Conservation (phyloP, 1,284 basidiomycete species). For the Boletus semigastroideus region DNA sequence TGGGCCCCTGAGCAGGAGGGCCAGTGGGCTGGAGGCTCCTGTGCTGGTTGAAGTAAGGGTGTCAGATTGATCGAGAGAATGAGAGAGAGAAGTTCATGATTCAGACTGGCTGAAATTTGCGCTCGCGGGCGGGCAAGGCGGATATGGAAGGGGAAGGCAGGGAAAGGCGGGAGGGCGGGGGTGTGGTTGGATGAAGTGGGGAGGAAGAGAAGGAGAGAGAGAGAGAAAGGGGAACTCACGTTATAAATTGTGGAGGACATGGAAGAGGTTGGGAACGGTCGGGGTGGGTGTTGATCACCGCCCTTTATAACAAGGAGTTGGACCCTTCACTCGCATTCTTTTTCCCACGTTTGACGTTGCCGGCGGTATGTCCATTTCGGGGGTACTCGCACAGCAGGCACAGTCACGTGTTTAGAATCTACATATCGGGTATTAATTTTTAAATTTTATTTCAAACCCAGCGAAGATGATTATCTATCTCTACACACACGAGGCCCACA, state of each 20-base stretch:
- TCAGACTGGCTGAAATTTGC: conserved; percentile 28
- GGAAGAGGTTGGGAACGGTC: conserved; percentile 38
- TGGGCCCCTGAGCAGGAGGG: conserved; percentile 44
- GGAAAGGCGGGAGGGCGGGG: background rate
- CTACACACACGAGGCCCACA: conserved; percentile 7
- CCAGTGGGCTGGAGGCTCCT: conserved; percentile 63
- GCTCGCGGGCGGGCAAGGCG: background rate
- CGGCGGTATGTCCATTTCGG: conserved; percentile 35
- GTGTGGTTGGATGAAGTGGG: background rate
- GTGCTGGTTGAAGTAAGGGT: conserved; percentile 44
- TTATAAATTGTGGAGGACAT: conserved; percentile 52
- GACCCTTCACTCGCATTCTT: conserved; percentile 35
- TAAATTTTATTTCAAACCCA: conserved; percentile 16
- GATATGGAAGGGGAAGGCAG: background rate
- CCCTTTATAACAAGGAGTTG: conserved; percentile 37
- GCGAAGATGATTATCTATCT: conserved; percentile 25
- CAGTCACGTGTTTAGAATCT: conserved; percentile 28
- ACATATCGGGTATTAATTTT: conserved; percentile 22
- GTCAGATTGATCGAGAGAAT: conserved; percentile 18
- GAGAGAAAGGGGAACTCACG: conserved; percentile 33
- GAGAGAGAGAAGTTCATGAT: conserved; percentile 2
- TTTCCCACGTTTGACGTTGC: conserved; percentile 38
- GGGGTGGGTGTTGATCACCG: conserved; percentile 39
- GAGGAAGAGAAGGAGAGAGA: background rate
- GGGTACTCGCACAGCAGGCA: conserved; percentile 28